Base-by-base conservation (phyloP, 441 rosid genomes). In the Croton laevigatus region DNA sequence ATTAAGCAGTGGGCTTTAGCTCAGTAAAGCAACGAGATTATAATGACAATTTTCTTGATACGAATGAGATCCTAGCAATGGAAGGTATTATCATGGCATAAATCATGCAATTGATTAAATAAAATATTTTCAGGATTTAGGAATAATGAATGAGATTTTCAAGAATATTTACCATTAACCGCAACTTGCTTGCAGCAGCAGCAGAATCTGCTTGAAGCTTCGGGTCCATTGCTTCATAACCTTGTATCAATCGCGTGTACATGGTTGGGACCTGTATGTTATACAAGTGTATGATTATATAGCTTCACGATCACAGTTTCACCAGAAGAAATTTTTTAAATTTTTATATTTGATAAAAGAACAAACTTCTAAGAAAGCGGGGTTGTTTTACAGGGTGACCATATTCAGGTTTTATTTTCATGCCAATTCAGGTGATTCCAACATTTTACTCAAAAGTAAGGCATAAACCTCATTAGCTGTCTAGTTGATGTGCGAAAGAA, bases 201-300 rank as follows among this genome's bases (percentile, higher is more conserved):
- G 96, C 94, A 57, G 97, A 87, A 16, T 81, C 76, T 69, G 79
- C 80, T 81, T 89, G 87, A 68, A 80, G 81, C 65, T 86, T 93
- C 65, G 80, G 66, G 51, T 89, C 97, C 98, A 95, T 91, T 79
- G 89, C 85, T 78, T 89, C 93, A 77, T 93, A 93, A 51, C 97
- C 99, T 95, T 95, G 98, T 84, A 95, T 95, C 78, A 95, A 78
- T 64, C 97, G 87, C 52, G 90, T 83, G 74, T 95, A 93, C 92
- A 95, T 95, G 54, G 98, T 93, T 58, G 99, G 98, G 69, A 95
- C 97, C 99, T 95, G 72, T 23, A 60, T 38, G 66, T 65, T 53
- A 73, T 49, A 71, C 70, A 66, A 64, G 11, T 63, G 75, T 60
- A 70, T 58, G 55, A 36, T 49, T 46, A 27, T 1, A 23, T n/a